phyloP scores from a whole-genome alignment of 2,329 filamentous ascomycete genomes.

The Cadophora gregata region DNA sequence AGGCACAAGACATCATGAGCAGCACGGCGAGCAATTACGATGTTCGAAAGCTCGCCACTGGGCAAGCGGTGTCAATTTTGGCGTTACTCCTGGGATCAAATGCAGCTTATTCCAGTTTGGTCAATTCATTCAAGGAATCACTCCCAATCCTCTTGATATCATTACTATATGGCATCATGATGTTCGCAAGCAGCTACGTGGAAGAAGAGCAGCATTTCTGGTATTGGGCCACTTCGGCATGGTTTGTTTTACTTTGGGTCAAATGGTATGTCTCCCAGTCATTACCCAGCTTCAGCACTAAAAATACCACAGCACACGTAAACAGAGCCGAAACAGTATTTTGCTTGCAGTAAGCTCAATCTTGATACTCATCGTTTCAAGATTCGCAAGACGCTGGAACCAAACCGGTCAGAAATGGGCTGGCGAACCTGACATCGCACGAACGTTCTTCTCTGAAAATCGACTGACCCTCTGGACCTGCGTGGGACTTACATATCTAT shows the following conservation, averaged over 20 bases:
- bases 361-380: constrained; percentile 63
- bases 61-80: constrained; percentile 49
- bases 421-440: constrained; percentile 86
- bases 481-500: constrained; percentile 71
- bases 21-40: constrained; percentile 93
- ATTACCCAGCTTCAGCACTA: constrained; percentile 21
- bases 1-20: constrained; percentile 77
- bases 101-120: constrained; percentile 51
- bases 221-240: constrained; percentile 86
- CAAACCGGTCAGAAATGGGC: constrained; percentile 97
- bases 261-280: constrained; percentile 44
- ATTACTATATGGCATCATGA: constrained; percentile 78
- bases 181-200: constrained; percentile 98
- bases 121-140: constrained; percentile 42
- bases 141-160: constrained; percentile 58
- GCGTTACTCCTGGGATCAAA: constrained; percentile 44
- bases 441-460: constrained; percentile 68
- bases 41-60: constrained; percentile 62
- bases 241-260: constrained; percentile 63
- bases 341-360: constrained; percentile 41
- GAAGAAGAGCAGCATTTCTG: constrained; percentile 99
- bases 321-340: constrained; percentile 23
- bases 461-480: constrained; percentile 76
- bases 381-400: constrained; percentile 83
- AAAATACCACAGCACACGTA: constrained; percentile 36